Percentiles rank a stretch among this genome's conserved stretches.
phyloP scores from a whole-genome alignment of 2,329 filamentous ascomycete species.

The Dothideomycetes sp. region DNA sequence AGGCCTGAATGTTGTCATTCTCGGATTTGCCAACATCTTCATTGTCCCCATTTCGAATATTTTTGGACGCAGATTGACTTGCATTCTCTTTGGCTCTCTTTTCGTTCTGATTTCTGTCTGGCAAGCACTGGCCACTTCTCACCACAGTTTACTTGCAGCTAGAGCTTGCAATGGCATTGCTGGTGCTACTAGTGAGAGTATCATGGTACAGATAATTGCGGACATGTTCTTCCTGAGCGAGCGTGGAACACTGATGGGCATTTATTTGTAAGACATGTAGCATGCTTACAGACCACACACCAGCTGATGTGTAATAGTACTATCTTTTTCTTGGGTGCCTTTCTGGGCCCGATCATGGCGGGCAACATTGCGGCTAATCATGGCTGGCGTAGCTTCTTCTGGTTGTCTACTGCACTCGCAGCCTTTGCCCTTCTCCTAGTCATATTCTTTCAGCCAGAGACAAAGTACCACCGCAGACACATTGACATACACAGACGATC shows the following conservation, averaged over 20 bases:
- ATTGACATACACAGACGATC: too few relatives aligned
- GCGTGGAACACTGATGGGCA: conserved; percentile 26
- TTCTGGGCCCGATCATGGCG: conserved; percentile 33
- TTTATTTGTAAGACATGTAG: conserved; percentile 23
- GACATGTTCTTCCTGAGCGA: conserved; percentile 36
- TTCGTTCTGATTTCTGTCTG: conserved; percentile 32
- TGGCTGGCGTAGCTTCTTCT: conserved; percentile 37
- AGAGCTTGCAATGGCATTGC: conserved; percentile 32
- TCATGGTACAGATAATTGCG: conserved; percentile 32
- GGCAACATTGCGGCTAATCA: conserved; percentile 30
- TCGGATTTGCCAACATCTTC: conserved; percentile 34
- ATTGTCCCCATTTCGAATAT: conserved; percentile 34
- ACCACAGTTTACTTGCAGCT: conserved; percentile 31
- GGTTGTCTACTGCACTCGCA: conserved; percentile 30
- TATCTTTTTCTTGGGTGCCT: conserved; percentile 31
- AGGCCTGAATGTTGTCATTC: conserved; percentile 32
- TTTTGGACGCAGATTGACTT: conserved; percentile 29
- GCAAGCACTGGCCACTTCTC: conserved; percentile 31
- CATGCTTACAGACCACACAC: conserved; percentile 13
- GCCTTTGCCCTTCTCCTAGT: conserved; percentile 28
- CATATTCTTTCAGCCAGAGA: conserved; percentile 31
- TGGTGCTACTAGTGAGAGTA: conserved; percentile 32
- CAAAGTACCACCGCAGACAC: conserved; percentile 29
- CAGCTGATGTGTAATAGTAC: conserved; percentile 18
- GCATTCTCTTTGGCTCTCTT: conserved; percentile 28